Evolutionary conservation across 805 yeast genomes (phyloP), one percentile per base, ranked within the genome.

Genomic region (Kodamaea leandrae): DNA sequence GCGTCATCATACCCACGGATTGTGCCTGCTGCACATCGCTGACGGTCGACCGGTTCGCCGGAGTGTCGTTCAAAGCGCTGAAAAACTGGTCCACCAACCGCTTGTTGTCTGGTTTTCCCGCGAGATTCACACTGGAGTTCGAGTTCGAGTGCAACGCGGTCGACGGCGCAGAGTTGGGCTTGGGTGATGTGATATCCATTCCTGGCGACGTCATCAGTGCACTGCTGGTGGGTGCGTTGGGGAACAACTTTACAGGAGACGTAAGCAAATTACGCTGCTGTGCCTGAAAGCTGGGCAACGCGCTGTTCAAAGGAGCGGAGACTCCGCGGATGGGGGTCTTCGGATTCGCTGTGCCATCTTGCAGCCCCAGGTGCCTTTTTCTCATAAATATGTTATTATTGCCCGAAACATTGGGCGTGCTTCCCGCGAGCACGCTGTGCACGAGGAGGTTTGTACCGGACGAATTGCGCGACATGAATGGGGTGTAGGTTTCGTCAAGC

Each of bases 51-150:
- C 14, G 21, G 21, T 16, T 16, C 13, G n/a, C 21, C 13, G 18
- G 21, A 4, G 33, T 30, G 15, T 61, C 66, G 32, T 50, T 51
- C 27, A 48, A 24, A 32, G 61, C 35, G 34, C 48, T 61, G 50
- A 63, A 66, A 49, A 69, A 69, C 48, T 68, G 73, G 42, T 67
- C 71, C 36, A 67, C 73, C 41, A 69, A 51, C 24, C 68, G 52
- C 45, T 66, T 65, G 30, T 54, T 53, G 38, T 59, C 64, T 21
- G 40, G 44, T 9, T 37, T 28, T 7, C 25, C 37, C 7, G 14
- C 21, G n/a, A 33, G 21, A 17, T 38, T 38, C 18, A 38, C 41
- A 14, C 36, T 30, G 3, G 37, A 32, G n/a, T 30, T 25, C 3
- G 41, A 15, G 12, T 18, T 32, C n/a, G 41, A 38, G 36, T 38